These are phyloP conservation scores for Elsinoe batatas DNA, from an alignment of 2,329 filamentous ascomycete species.

Conservation along the genomic window DNA sequence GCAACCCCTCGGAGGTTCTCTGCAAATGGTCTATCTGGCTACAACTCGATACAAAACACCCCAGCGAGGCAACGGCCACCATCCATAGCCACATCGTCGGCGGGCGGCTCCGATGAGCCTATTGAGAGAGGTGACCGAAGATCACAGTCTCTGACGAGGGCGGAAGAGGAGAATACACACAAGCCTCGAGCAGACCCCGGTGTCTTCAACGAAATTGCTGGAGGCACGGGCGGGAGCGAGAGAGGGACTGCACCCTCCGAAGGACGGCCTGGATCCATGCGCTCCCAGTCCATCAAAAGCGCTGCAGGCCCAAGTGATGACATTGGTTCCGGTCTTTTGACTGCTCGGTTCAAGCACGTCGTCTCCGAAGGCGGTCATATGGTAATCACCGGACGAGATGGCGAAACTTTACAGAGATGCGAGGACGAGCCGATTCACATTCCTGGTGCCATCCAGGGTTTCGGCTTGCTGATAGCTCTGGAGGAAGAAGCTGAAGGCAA, in stretches of 20 bases:
- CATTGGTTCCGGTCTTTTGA: slow-evolving; percentile 43
- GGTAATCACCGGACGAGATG: slow-evolving; percentile 70
- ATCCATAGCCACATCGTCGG: not conserved
- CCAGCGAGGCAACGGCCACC: not conserved
- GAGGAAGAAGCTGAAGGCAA: slow-evolving; percentile 55
- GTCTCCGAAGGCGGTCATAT: slow-evolving; percentile 69
- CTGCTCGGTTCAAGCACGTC: slow-evolving; percentile 68
- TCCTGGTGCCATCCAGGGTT: slow-evolving; percentile 70
- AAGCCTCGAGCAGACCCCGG: slow-evolving; percentile 20
- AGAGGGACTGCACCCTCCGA: slow-evolving; percentile 10
- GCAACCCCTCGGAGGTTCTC: slow-evolving; percentile 8
- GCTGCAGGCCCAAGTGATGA: slow-evolving; percentile 32
- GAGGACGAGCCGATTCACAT: slow-evolving; percentile 89
- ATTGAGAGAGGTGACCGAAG: not conserved
- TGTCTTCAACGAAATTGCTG: slow-evolving; percentile 29
- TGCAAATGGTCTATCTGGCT: slow-evolving; percentile 8
- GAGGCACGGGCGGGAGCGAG: slow-evolving; percentile 20
- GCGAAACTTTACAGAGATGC: slow-evolving; percentile 62
- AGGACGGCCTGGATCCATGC: slow-evolving; percentile 22
- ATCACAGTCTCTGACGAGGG: not conserved
- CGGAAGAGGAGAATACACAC: not conserved
- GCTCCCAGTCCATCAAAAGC: slow-evolving; percentile 21
- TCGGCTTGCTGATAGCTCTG: slow-evolving; percentile 66
- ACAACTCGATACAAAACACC: slow-evolving; percentile 1
- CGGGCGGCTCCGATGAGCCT: not conserved